These are phyloP conservation scores for Coleophoma cylindrospora DNA, from an alignment of 2,329 filamentous ascomycete genomes.

Conservation along the genomic window DNA sequence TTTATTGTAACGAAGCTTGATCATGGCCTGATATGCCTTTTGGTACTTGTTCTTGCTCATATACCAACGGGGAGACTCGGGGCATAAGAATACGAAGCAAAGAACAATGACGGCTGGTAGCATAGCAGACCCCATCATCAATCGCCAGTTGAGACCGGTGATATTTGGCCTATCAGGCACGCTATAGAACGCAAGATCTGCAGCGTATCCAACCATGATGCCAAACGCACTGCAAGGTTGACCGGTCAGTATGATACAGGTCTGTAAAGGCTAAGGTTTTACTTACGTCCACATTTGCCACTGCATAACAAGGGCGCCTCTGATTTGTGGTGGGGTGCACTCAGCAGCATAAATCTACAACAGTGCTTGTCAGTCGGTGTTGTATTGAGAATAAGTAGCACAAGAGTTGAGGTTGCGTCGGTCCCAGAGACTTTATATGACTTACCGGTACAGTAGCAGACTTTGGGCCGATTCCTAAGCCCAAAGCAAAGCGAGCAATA, in stretches of 20 bases:
- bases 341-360: slow-evolving; percentile 59
- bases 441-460: slow-evolving; percentile 56
- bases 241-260: too few species aligned
- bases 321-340: slow-evolving; percentile 56
- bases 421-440: neutral
- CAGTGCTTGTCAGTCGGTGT: too few species aligned
- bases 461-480: slow-evolving; percentile 67
- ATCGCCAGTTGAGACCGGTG: slow-evolving; percentile 57
- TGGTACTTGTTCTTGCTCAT: slow-evolving; percentile 40
- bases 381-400: too few species aligned
- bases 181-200: slow-evolving; percentile 56
- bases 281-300: slow-evolving; percentile 50
- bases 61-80: slow-evolving; percentile 46
- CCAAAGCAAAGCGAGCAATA: slow-evolving; percentile 63
- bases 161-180: slow-evolving; percentile 47
- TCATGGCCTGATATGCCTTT: slow-evolving; percentile 43
- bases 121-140: slow-evolving; percentile 65
- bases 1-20: slow-evolving; percentile 41
- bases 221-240: slow-evolving; percentile 32
- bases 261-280: slow-evolving; percentile 1
- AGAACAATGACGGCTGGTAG: slow-evolving; percentile 54
- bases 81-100: slow-evolving; percentile 33
- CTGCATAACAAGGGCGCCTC: slow-evolving; percentile 68
- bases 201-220: slow-evolving; percentile 53
- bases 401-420: neutral